phyloP scores from a whole-genome alignment of 2,329 filamentous ascomycete genomes.

The Ophiocordyceps camponoti-saundersi region DNA sequence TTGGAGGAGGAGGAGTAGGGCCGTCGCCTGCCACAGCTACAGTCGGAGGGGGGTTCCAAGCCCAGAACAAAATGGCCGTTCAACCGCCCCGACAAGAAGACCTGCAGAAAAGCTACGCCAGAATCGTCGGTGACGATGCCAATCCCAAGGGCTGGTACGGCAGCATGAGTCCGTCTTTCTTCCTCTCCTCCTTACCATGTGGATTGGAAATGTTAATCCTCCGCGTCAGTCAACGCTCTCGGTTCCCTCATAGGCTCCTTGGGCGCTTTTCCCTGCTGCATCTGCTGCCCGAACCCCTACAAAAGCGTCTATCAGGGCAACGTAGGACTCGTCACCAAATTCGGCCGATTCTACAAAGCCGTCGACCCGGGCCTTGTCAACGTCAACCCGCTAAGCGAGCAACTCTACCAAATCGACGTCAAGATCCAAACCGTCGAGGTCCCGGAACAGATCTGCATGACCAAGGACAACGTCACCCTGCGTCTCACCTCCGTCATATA shows the following conservation, averaged over 20 bases:
- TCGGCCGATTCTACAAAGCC: slow-evolving; percentile 84
- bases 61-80: slow-evolving; percentile 46
- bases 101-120: slow-evolving; percentile 68
- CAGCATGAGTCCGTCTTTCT: slow-evolving; percentile 48
- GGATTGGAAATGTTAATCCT: too few species aligned
- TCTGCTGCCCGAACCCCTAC: slow-evolving; percentile 89
- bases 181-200: slow-evolving; percentile 1
- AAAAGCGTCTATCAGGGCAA: slow-evolving; percentile 85
- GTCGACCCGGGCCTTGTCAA: slow-evolving; percentile 95
- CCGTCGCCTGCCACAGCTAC: neutral
- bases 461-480: slow-evolving; percentile 95
- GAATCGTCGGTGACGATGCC: slow-evolving; percentile 44
- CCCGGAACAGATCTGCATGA: slow-evolving; percentile 95
- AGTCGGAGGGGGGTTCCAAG: slow-evolving; percentile 25
- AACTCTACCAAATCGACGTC: slow-evolving; percentile 82
- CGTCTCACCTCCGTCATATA: slow-evolving; percentile 95
- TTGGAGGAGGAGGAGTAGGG: neutral
- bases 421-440: slow-evolving; percentile 99
- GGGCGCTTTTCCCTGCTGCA: slow-evolving; percentile 81
- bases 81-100: slow-evolving; percentile 70
- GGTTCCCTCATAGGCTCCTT: slow-evolving; percentile 59
- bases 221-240: slow-evolving; percentile 57
- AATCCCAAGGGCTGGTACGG: slow-evolving; percentile 79
- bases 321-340: slow-evolving; percentile 89
- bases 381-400: slow-evolving; percentile 89